Percentiles rank a stretch among this genome's conserved stretches.
Conservation (phyloP, 352 stramenopile genomes). For the Phytophthora parvispora region DNA sequence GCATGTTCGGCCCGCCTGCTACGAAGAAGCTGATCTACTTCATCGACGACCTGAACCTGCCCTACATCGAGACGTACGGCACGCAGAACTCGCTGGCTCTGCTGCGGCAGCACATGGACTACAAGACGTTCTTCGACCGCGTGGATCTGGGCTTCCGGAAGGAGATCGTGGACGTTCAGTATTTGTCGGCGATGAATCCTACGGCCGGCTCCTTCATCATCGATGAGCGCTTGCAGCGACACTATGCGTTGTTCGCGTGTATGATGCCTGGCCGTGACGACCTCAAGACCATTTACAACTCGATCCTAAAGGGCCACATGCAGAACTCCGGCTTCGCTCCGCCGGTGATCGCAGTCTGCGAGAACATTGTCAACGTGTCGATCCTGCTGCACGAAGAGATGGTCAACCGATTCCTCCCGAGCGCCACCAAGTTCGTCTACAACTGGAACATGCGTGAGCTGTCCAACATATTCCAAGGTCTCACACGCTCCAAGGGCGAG, state of each 20-base stretch:
- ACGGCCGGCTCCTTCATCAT: conserved; percentile 98
- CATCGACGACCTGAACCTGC: conserved; percentile 98
- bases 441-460: conserved; percentile 99
- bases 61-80: conserved; percentile 98
- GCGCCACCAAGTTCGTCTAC: conserved; percentile 98
- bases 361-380: conserved; percentile 93
- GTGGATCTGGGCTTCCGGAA: conserved; percentile 97
- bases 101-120: conserved; percentile 97
- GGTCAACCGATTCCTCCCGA: conserved; percentile 95
- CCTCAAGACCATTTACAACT: conserved; percentile 97
- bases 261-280: conserved; percentile 96
- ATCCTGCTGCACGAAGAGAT: conserved; percentile 95
- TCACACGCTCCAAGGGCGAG: conserved; percentile 93
- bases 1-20: conserved; percentile 96
- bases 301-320: conserved; percentile 96
- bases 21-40: conserved; percentile 98
- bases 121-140: conserved; percentile 97
- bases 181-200: conserved; percentile 97
- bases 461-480: conserved; percentile 97
- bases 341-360: conserved; percentile 68
- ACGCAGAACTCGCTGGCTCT: conserved; percentile 97
- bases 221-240: conserved; percentile 96
- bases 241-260: conserved; percentile 97
- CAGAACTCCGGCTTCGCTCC: conserved; percentile 83
- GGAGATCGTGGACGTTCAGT: conserved; percentile 97